Evolutionary conservation across 2,329 filamentous ascomycete genomes (phyloP), one percentile per base, ranked within the genome.

Genomic region (Talaromyces rugulosus): DNA sequence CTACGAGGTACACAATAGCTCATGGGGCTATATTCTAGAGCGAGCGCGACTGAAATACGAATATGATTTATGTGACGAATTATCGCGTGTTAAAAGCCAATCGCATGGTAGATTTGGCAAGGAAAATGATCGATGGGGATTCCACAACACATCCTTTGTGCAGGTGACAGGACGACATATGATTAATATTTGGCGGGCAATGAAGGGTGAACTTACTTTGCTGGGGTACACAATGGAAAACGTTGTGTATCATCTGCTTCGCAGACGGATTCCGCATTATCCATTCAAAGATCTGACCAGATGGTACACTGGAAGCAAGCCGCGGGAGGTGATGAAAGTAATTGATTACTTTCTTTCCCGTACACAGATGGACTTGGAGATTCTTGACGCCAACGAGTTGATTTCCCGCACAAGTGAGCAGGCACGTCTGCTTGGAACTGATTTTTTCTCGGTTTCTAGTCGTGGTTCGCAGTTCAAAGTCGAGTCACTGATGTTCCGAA

Each of bases 381-480:
- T 99, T 18, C 81, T 99, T 0, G 92, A 96, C 65, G 85, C 88
- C 8, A 97, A 96, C 66, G 95, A 97, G 71, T 81, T 98, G 27
- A 87, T 98, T 42, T 81, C 92, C 1, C 85, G 94, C 59, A 98
- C 92, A 0, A 96, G 92, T 68, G 95, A 99, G 74, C 95, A 99
- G 75, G 95, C 95, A 8, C 88, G 95, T 11, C 81, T 99, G 11
- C 83, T 99, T 3, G 95, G 95, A 0, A 90, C 98, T 0, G 95
- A 99, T 76, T 99, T 99, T 78, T 96, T 94, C 74, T 96, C 93
- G 0, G 95, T 99, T 60, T 95, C 97, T 71, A 94, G 91, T 5
- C 86, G 95, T 60, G 95, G 95, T 16, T 98, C 93, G 0, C 95
- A 99, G 72, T 98, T 96, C 83, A 99, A 99, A 74, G 95, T 99